Percentiles rank a stretch among this genome's conserved stretches.
Conservation (phyloP, 1,284 basidiomycete species). For the Tremellales sp. region DNA sequence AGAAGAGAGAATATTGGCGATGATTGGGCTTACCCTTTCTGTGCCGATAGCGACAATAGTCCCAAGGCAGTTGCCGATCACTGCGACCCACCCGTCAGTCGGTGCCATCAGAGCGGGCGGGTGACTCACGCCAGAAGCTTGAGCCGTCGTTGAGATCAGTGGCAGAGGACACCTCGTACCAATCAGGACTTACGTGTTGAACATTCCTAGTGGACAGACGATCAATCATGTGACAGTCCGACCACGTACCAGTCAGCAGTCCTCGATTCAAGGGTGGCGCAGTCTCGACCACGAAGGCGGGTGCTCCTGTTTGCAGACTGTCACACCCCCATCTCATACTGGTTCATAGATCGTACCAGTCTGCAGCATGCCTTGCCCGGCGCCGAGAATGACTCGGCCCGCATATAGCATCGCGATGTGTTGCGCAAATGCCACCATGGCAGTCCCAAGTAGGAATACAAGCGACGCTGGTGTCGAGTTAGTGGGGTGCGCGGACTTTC, state of each 20-base stretch:
- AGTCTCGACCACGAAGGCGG: conserved; percentile 22
- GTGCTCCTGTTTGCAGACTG: conserved; percentile 12
- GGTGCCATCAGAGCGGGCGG: not conserved
- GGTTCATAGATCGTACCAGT: conserved; percentile 4
- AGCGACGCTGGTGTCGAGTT: conserved; percentile 9
- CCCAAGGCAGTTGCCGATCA: conserved; percentile 14
- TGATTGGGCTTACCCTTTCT: not conserved
- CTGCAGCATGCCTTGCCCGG: conserved; percentile 19
- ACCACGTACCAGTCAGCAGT: conserved; percentile 11
- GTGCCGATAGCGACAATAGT: conserved; percentile 14
- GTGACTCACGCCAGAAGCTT: conserved; percentile 18
- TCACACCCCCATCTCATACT: not conserved
- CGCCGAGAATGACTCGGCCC: conserved; percentile 23
- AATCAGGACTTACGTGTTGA: conserved; percentile 9
- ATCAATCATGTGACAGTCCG: not conserved
- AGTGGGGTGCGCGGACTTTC: not conserved
- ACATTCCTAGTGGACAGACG: conserved; percentile 2
- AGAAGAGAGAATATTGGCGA: not conserved
- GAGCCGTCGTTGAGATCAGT: not conserved
- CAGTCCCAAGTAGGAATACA: conserved; percentile 18
- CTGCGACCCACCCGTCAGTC: conserved; percentile 3
- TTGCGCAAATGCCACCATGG: conserved; percentile 15
- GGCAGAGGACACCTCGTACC: not conserved
- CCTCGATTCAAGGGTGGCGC: conserved; percentile 20
- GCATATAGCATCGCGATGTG: conserved; percentile 20